phyloP scores from a whole-genome alignment of 2,329 filamentous ascomycete genomes.

The Juglanconis juglandina region DNA sequence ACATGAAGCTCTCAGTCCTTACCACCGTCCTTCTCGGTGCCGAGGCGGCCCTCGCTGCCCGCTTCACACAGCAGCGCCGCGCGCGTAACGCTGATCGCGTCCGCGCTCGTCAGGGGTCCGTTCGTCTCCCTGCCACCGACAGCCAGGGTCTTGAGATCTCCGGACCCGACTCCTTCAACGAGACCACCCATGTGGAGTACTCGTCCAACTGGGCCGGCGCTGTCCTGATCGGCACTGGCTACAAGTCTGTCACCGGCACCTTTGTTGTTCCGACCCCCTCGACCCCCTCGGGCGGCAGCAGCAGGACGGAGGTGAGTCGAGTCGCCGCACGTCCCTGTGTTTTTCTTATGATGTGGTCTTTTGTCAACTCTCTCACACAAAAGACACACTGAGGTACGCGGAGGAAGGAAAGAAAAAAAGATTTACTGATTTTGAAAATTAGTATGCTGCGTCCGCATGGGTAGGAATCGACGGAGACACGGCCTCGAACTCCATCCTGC shows the following conservation, averaged over 20 bases:
- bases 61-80: conserved; percentile 14
- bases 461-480: conserved; percentile 61
- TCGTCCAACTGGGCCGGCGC: conserved; percentile 55
- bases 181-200: conserved; percentile 12
- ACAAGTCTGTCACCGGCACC: conserved; percentile 47
- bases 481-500: conserved; percentile 49
- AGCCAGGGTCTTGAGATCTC: conserved; percentile 3
- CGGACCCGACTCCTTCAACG: conserved; percentile 4
- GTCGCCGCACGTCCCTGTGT: background rate
- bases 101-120: background rate
- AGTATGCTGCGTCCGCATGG: conserved; percentile 52
- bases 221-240: conserved; percentile 48
- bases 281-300: conserved; percentile 33
- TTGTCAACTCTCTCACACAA: background rate
- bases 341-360: background rate
- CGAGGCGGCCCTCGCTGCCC: conserved; percentile 10
- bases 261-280: conserved; percentile 51
- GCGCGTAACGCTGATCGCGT: conserved; percentile 13
- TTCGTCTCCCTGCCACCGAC: conserved; percentile 13
- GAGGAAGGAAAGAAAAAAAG: no score
- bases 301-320: conserved; percentile 22
- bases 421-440: background rate
- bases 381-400: no score
- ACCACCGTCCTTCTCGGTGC: conserved; percentile 4
- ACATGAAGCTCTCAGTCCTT: conserved; percentile 13